Conservation (phyloP, 2,329 filamentous ascomycete genomes). For the Aspergillus sergii region DNA sequence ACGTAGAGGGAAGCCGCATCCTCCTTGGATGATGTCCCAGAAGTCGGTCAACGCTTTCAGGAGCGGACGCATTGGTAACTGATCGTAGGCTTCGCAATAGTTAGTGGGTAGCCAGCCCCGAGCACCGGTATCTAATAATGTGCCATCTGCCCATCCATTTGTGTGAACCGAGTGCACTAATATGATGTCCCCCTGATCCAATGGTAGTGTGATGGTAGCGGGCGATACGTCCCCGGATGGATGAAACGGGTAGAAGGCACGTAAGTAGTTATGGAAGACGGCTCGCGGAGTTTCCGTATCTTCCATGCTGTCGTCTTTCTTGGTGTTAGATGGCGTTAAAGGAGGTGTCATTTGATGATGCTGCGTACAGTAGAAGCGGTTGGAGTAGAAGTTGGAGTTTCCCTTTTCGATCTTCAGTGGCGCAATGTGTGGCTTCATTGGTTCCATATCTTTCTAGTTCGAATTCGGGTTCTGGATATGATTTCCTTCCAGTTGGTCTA, state of each 20-base stretch:
- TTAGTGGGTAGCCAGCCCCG: conserved; percentile 97
- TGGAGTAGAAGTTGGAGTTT: conserved; percentile 28
- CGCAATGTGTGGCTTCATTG: conserved; percentile 39
- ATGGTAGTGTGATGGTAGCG: conserved; percentile 81
- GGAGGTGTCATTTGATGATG: conserved; percentile 68
- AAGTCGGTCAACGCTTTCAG: conserved; percentile 86
- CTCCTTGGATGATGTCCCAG: conserved; percentile 85
- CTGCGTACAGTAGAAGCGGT: conserved; percentile 29
- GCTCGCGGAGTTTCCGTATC: conserved; percentile 55
- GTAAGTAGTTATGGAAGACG: conserved; percentile 90
- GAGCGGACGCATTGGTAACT: conserved; percentile 80
- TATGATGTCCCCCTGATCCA: conserved; percentile 89
- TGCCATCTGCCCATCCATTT: conserved; percentile 98
- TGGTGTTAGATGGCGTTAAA: conserved; percentile 64
- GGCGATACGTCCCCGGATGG: conserved; percentile 76
- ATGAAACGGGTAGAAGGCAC: conserved; percentile 91
- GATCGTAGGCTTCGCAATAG: conserved; percentile 94
- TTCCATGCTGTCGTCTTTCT: conserved; percentile 59
- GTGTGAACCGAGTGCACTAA: conserved; percentile 95
- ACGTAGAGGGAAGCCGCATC: conserved; percentile 71
- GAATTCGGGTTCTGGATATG: not conserved
- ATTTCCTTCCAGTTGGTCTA: conserved; percentile 5
- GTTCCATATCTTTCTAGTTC: conserved; percentile 31
- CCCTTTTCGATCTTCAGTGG: conserved; percentile 43
- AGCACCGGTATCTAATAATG: conserved; percentile 78